Percentiles rank a stretch among this genome's conserved stretches.
Conservation (phyloP, 768 basidiomycete species). For the Galerina marginata region DNA sequence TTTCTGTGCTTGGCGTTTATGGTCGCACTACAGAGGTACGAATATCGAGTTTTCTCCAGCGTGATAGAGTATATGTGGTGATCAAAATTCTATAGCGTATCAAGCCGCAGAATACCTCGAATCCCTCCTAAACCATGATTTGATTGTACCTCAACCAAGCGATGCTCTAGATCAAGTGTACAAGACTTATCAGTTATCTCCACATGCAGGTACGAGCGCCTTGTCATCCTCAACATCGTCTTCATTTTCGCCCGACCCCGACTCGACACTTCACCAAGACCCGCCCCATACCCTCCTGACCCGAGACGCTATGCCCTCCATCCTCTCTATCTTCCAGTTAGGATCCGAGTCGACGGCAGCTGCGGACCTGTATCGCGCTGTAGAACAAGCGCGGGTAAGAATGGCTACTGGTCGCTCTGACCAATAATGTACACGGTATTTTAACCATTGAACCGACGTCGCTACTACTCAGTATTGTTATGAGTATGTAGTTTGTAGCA, state of each 20-base stretch:
- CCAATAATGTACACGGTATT: no score
- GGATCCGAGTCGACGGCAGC: constrained; percentile 41
- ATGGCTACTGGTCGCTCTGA: constrained; percentile 19
- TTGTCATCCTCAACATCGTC: neutral
- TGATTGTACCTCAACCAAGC: constrained; percentile 62
- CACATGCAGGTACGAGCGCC: neutral
- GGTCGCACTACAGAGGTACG: constrained; percentile 82
- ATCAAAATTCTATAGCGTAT: constrained; percentile 50
- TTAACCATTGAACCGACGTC: no score
- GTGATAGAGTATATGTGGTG: neutral
- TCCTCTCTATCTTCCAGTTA: constrained; percentile 54
- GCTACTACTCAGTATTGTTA: no score
- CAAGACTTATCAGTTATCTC: constrained; percentile 24
- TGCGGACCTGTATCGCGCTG: constrained; percentile 63
- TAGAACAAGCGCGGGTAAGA: constrained; percentile 59
- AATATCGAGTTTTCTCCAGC: neutral
- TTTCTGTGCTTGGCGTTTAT: constrained; percentile 84
- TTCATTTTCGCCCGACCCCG: neutral
- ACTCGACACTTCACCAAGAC: neutral
- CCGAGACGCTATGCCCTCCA: constrained; percentile 56
- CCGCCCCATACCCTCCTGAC: constrained; percentile 36
- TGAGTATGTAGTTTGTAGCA: no score
- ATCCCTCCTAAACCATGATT: constrained; percentile 57
- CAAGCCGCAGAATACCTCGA: constrained; percentile 73
- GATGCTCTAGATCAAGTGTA: constrained; percentile 64